Percentiles rank a stretch among this genome's conserved stretches.
Conservation (phyloP, 345 rosid species). For the Euphorbia tirucalli region DNA sequence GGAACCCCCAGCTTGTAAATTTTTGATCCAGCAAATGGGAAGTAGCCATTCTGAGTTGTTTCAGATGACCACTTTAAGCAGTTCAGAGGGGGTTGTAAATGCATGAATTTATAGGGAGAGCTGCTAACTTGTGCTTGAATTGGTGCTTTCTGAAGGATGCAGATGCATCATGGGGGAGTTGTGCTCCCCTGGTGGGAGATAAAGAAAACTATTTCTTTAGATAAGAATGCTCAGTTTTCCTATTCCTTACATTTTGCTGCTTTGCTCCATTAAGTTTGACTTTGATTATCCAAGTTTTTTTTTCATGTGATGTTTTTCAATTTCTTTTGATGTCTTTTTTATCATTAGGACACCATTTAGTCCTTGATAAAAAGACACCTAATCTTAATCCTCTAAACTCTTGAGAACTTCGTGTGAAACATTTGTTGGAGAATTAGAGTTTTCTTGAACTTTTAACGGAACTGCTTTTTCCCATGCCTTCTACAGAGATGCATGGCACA, state of each 20-base stretch:
- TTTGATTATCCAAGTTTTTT: background rate
- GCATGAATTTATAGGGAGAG: background rate
- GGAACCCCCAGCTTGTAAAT: background rate
- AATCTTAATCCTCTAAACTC: background rate
- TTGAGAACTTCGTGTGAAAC: background rate
- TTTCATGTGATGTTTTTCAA: background rate
- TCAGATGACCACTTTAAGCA: background rate
- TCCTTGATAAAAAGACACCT: background rate
- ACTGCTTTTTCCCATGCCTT: background rate
- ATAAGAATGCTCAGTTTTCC: background rate
- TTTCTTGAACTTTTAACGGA: background rate
- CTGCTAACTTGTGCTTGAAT: background rate
- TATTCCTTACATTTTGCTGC: background rate
- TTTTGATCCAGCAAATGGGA: background rate
- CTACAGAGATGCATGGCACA: constrained; percentile 79
- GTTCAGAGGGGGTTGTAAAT: background rate
- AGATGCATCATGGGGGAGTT: background rate
- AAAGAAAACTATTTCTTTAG: background rate
- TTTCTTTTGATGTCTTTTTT: background rate
- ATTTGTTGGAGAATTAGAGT: background rate
- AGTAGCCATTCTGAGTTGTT: background rate
- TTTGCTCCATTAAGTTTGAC: background rate
- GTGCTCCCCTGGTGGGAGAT: background rate
- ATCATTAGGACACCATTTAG: background rate
- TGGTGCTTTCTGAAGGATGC: background rate